Evolutionary conservation across 768 basidiomycete species (phyloP).

Genomic region (Mycena pura): DNA sequence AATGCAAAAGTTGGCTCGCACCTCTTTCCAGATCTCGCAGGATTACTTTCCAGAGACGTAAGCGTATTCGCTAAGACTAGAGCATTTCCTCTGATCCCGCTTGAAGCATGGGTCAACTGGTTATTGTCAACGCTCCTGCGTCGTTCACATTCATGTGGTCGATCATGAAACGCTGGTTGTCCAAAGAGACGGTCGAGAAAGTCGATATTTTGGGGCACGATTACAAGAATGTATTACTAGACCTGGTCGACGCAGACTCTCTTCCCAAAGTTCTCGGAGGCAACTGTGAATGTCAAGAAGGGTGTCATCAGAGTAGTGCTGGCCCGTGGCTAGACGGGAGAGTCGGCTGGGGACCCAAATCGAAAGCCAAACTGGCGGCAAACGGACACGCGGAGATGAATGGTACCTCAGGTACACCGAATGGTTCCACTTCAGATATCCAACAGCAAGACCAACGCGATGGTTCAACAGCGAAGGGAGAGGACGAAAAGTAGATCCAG

Average conservation of each 20-base stretch:
- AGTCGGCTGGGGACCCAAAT: constrained; percentile 53
- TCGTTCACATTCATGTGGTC: constrained; percentile 79
- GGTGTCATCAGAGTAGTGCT: constrained; percentile 66
- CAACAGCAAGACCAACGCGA: not conserved
- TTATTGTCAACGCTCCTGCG: constrained; percentile 74
- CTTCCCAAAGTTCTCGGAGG: constrained; percentile 70
- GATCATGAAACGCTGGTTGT: constrained; percentile 72
- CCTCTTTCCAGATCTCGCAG: constrained; percentile 76
- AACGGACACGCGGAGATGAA: not conserved
- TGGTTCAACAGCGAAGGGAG: too few species aligned
- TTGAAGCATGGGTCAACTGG: constrained; percentile 72
- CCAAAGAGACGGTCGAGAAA: constrained; percentile 74
- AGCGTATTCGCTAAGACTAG: constrained; percentile 24
- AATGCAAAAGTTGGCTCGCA: constrained; percentile 67
- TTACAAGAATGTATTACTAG: constrained; percentile 62
- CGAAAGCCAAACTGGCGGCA: constrained; percentile 21
- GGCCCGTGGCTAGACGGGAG: constrained; percentile 78
- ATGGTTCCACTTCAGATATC: too few species aligned
- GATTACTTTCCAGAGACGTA: constrained; percentile 83
- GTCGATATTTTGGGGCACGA: constrained; percentile 69
- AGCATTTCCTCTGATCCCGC: not conserved
- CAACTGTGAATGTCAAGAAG: constrained; percentile 66
- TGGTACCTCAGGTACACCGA: not conserved
- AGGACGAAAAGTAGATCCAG: too few species aligned
- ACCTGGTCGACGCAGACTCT: constrained; percentile 67